Conservation (phyloP, 2,329 filamentous ascomycete genomes). For the Claviceps sorghi region DNA sequence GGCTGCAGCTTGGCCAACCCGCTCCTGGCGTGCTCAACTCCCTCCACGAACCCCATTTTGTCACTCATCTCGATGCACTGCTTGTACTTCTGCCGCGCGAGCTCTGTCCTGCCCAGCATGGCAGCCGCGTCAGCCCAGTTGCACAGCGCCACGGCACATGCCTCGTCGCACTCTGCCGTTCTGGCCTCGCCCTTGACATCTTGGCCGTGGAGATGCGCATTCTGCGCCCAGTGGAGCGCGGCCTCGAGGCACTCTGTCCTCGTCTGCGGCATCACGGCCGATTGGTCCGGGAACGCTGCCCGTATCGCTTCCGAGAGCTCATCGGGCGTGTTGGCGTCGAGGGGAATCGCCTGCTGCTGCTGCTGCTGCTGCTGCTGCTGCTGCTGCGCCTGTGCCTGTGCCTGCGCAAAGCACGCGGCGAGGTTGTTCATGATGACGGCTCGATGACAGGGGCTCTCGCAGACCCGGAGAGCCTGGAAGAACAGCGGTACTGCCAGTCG, state of each 20-base stretch:
- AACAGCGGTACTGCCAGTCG: slow-evolving; percentile 77
- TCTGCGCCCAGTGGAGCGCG: slow-evolving; percentile 64
- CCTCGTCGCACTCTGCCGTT: slow-evolving; percentile 67
- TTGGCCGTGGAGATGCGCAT: slow-evolving; percentile 53
- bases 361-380: slow-evolving; percentile 20
- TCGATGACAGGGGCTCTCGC: slow-evolving; percentile 55
- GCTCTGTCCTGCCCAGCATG: slow-evolving; percentile 49
- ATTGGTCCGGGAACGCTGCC: slow-evolving; percentile 10
- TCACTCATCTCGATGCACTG: slow-evolving; percentile 51
- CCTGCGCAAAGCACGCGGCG: slow-evolving; percentile 57
- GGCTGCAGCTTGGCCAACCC: slow-evolving; percentile 26
- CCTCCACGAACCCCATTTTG: slow-evolving; percentile 36
- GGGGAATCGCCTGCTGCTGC: slow-evolving; percentile 21
- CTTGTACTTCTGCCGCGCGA: slow-evolving; percentile 54
- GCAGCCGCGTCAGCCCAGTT: slow-evolving; percentile 76
- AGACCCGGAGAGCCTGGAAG: slow-evolving; percentile 65
- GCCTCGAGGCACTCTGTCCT: slow-evolving; percentile 50
- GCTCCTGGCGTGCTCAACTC: slow-evolving; percentile 36
- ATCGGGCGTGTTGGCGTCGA: slow-evolving; percentile 13
- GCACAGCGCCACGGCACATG: slow-evolving; percentile 70
- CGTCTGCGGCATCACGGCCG: slow-evolving; percentile 24
- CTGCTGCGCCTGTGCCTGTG: slow-evolving; percentile 38
- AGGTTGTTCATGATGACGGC: slow-evolving; percentile 80
- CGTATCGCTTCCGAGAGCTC: slow-evolving; percentile 16
- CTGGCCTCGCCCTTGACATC: slow-evolving; percentile 51